Conservation (phyloP, 169 alveolate species). For the Plasmodium gonderi region DNA sequence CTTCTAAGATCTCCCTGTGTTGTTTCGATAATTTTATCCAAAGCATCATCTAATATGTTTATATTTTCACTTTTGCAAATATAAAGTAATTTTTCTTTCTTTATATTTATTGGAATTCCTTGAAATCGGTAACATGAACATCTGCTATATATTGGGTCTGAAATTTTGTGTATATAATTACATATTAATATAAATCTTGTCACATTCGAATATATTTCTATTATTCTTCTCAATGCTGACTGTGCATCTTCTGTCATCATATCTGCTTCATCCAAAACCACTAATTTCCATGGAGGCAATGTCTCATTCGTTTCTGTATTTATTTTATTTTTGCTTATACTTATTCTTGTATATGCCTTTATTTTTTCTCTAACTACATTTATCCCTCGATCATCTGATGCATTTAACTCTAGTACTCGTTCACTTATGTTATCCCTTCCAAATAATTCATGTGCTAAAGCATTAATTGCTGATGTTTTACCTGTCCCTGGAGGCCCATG, state of each 20-base stretch:
- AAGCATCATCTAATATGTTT: slow-evolving; percentile 79
- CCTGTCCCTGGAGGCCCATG: slow-evolving; percentile 99
- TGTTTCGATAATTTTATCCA: slow-evolving; percentile 87
- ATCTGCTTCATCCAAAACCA: slow-evolving; percentile 99
- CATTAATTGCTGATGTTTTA: slow-evolving; percentile 97
- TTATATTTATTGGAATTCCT: slow-evolving; percentile 93
- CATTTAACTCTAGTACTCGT: slow-evolving; percentile 97
- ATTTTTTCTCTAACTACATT: slow-evolving; percentile 97
- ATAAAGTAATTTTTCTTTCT: slow-evolving; percentile 89
- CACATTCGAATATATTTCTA: slow-evolving; percentile 94
- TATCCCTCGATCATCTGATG: slow-evolving; percentile 99
- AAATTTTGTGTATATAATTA: slow-evolving; percentile 96
- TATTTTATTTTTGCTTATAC: slow-evolving; percentile 89
- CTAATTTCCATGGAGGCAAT: slow-evolving; percentile 94
- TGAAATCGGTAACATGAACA: slow-evolving; percentile 97
- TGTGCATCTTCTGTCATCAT: slow-evolving; percentile 99
- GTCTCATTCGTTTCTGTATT: slow-evolving; percentile 87
- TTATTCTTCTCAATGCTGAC: slow-evolving; percentile 98
- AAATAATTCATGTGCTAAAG: slow-evolving; percentile 94
- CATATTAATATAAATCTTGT: slow-evolving; percentile 99
- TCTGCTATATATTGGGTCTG: slow-evolving; percentile 96
- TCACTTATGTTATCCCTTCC: slow-evolving; percentile 93
- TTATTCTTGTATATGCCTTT: slow-evolving; percentile 96
- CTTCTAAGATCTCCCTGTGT: slow-evolving; percentile 97
- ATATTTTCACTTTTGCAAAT: slow-evolving; percentile 88